A percentile compares a stretch with the other conserved stretches of the same genome.
Evolutionary conservation across 192 early-diverging fungal species (phyloP).

Genomic region (Piromyces finnis): DNA sequence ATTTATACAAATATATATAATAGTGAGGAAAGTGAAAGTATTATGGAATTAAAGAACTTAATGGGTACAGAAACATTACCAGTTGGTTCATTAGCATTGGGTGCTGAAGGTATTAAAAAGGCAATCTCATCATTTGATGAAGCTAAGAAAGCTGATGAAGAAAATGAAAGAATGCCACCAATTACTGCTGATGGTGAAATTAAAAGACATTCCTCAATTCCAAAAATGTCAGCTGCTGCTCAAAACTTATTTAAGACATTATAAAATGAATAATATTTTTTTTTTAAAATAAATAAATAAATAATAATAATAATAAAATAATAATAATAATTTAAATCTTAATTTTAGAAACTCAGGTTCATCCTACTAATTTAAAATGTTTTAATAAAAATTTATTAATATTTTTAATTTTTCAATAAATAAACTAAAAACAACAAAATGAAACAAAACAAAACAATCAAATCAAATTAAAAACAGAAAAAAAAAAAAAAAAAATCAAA

Average conservation of each 20-base stretch:
- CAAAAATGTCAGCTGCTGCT: neutral
- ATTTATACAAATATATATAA: too few relatives aligned
- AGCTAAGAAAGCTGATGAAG: slow-evolving; percentile 70
- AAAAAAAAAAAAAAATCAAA: too few relatives aligned
- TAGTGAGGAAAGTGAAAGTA: slow-evolving; percentile 66
- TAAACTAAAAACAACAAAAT: too few relatives aligned
- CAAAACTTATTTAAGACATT: neutral
- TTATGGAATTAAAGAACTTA: slow-evolving; percentile 81
- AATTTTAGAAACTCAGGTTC: too few relatives aligned
- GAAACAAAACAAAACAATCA: too few relatives aligned
- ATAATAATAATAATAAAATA: too few relatives aligned
- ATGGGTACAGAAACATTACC: slow-evolving; percentile 73
- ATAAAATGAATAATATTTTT: neutral
- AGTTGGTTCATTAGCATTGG: slow-evolving; percentile 66
- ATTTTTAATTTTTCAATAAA: too few relatives aligned
- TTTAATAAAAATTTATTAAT: too few relatives aligned
- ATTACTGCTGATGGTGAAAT: neutral
- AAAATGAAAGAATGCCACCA: slow-evolving; percentile 87
- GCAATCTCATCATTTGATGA: slow-evolving; percentile 85
- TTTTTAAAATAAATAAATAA: too few relatives aligned
- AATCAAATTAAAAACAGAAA: too few relatives aligned
- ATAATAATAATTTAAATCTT: too few relatives aligned
- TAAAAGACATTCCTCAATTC: neutral
- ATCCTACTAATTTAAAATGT: too few relatives aligned
- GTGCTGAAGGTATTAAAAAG: slow-evolving; percentile 82